Conservation (phyloP, 805 yeast species). For the Saccharomycopsis fibuligera region DNA sequence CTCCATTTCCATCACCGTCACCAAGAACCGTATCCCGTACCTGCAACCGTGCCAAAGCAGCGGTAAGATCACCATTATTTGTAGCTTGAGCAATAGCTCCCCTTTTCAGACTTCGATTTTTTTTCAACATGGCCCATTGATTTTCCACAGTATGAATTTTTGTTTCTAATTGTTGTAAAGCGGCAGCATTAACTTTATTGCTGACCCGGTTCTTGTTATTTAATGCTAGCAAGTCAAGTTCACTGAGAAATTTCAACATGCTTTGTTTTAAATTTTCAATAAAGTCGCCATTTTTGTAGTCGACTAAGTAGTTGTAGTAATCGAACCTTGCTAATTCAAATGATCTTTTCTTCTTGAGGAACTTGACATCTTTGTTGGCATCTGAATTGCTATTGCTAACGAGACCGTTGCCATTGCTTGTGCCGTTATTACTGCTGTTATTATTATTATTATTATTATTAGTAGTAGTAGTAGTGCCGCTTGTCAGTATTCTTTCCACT, state of each 20-base stretch:
- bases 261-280: constrained; percentile 6
- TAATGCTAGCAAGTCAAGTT: constrained; percentile 5
- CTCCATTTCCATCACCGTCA: too few relatives aligned
- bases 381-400: not conserved
- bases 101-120: not conserved
- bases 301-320: constrained; percentile 37
- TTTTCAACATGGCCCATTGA: not conserved
- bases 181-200: not conserved
- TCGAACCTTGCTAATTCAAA: constrained; percentile 42
- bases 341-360: constrained; percentile 30
- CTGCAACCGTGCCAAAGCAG: too few relatives aligned
- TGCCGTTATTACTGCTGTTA: not conserved
- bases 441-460: not conserved
- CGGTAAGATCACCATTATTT: constrained; percentile 1
- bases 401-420: not conserved
- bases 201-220: not conserved
- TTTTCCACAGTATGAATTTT: not conserved
- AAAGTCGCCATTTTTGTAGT: constrained; percentile 24
- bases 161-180: not conserved
- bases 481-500: too few relatives aligned
- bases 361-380: constrained; percentile 31
- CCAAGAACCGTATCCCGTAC: too few relatives aligned
- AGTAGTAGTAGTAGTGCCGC: not conserved
- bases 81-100: not conserved
- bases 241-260: constrained; percentile 12